These are phyloP conservation scores for Mucor circinelloides DNA, from an alignment of 371 early-diverging fungal species.

Conservation along the genomic window DNA sequence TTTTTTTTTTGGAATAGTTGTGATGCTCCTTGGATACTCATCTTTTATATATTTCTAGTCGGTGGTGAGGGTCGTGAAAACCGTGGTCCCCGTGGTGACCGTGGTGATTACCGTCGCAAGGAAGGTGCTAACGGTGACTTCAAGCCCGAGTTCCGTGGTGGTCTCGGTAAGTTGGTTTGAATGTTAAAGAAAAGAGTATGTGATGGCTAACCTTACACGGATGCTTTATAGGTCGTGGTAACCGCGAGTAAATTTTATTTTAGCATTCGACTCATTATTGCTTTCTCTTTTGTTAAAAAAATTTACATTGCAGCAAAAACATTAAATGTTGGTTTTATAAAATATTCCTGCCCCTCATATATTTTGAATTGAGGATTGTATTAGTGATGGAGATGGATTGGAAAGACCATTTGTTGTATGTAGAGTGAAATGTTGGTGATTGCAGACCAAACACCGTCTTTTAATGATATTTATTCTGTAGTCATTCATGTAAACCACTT, in stretches of 20 bases:
- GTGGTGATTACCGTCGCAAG: slow-evolving; percentile 92
- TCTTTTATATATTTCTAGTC: slow-evolving; percentile 16
- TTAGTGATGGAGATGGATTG: not conserved
- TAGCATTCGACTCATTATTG: not conserved
- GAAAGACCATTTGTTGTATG: no score
- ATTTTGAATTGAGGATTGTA: not conserved
- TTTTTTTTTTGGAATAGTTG: not conserved
- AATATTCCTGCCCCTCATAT: not conserved
- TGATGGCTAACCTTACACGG: not conserved
- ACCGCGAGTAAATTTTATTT: slow-evolving; percentile 43
- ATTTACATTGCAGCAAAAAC: slow-evolving; percentile 6
- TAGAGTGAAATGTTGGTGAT: no score
- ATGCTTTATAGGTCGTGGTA: slow-evolving; percentile 41
- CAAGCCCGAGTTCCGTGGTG: slow-evolving; percentile 94
- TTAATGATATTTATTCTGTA: no score
- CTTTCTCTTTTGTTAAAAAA: slow-evolving; percentile 10
- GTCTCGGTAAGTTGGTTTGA: slow-evolving; percentile 57
- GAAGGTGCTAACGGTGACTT: slow-evolving; percentile 92
- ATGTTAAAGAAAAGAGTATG: not conserved
- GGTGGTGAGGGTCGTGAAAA: slow-evolving; percentile 54
- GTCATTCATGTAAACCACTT: no score
- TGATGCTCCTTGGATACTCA: not conserved
- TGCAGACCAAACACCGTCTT: no score
- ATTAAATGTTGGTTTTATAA: slow-evolving; percentile 1
- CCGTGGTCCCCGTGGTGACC: slow-evolving; percentile 71